A percentile compares a stretch with the other conserved stretches of the same genome.
Evolutionary conservation across 306 rosid species (phyloP).

Genomic region (Mimosa bimucronata): DNA sequence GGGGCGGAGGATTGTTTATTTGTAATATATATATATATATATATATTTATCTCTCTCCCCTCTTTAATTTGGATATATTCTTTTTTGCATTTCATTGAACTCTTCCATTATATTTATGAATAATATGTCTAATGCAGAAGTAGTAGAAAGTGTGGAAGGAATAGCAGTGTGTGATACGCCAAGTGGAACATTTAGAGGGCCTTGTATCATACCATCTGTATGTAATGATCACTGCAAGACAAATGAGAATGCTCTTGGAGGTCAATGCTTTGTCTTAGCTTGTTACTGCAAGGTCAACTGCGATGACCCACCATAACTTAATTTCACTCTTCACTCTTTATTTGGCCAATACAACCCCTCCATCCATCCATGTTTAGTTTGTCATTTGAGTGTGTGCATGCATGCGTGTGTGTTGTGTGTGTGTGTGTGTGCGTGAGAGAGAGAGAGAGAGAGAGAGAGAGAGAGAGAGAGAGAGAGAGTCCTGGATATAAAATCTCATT

Average conservation of each 20-base stretch:
- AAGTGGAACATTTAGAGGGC: slow-evolving; percentile 8
- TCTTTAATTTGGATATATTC: not conserved
- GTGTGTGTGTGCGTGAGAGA: too few species aligned
- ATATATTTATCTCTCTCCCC: too few species aligned
- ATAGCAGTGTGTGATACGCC: not conserved
- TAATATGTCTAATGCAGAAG: not conserved
- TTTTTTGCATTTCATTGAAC: not conserved
- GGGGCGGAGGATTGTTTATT: too few species aligned
- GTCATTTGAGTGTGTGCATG: too few species aligned
- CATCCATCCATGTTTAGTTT: not conserved
- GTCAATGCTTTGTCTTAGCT: not conserved
- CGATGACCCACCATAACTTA: not conserved
- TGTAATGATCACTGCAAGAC: not conserved
- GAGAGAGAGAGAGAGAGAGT: too few species aligned
- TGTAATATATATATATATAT: too few species aligned
- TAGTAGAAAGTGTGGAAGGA: not conserved
- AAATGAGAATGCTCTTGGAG: not conserved
- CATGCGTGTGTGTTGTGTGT: too few species aligned
- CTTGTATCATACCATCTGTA: not conserved
- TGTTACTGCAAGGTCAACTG: not conserved
- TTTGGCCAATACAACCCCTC: not conserved
- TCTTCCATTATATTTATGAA: not conserved
- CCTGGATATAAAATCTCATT: too few species aligned
- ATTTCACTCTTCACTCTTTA: not conserved
- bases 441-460: too few species aligned